Percentiles rank a stretch among this genome's conserved stretches.
These are phyloP conservation scores for Cyanidiococcus yangmingshanensis DNA, from an alignment of 23 red algal species.

Conservation along the genomic window DNA sequence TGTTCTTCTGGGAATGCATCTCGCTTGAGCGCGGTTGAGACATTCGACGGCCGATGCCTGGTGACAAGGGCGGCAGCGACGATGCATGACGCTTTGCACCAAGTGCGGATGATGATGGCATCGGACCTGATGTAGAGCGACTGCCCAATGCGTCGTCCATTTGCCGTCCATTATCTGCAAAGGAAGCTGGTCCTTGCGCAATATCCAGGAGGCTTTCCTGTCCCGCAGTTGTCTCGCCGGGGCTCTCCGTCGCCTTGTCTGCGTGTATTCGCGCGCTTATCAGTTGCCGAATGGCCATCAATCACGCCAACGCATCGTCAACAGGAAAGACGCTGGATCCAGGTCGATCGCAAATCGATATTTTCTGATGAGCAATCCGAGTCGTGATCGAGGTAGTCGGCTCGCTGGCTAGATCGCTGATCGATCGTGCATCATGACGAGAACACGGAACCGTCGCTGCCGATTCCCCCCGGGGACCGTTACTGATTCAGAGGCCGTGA, in stretches of 20 bases:
- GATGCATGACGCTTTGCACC: not conserved
- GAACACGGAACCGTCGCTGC: no score
- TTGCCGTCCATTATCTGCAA: not conserved
- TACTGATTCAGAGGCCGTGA: no score
- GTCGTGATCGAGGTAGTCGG: no score
- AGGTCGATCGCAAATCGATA: no score
- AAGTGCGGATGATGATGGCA: not conserved
- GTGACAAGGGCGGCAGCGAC: not conserved
- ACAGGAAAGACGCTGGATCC: no score
- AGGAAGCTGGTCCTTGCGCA: conserved; percentile 17
- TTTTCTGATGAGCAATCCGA: no score
- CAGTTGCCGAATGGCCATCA: conserved; percentile 16
- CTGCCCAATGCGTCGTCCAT: not conserved
- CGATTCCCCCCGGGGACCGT: no score
- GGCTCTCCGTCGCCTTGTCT: no score
- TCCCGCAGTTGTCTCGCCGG: no score
- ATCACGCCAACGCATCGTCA: no score
- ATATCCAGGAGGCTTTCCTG: conserved; percentile 23
- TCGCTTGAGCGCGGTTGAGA: not conserved
- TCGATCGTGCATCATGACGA: no score
- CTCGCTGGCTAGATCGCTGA: no score
- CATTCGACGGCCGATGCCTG: not conserved
- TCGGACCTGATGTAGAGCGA: not conserved
- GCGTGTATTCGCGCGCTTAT: not conserved
- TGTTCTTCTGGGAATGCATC: not conserved